These are phyloP conservation scores for Plenodomus tracheiphilus DNA, from an alignment of 2,329 filamentous ascomycete species.

Conservation along the genomic window DNA sequence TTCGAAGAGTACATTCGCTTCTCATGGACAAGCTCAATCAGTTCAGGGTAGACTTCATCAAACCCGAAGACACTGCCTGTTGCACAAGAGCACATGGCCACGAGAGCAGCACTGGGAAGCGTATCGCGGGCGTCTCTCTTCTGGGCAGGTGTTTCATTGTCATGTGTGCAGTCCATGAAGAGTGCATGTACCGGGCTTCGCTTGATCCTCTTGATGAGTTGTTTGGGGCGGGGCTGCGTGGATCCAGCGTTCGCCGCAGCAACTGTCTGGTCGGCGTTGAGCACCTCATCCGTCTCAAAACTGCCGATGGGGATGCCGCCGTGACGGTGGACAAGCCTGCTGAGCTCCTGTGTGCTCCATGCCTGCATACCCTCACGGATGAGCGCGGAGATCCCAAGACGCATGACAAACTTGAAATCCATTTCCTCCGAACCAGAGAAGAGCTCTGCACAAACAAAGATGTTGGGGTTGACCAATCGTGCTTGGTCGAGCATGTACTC, in stretches of 20 bases:
- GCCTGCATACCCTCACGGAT: conserved; percentile 98
- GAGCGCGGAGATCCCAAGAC: conserved; percentile 84
- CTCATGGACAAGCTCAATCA: conserved; percentile 93
- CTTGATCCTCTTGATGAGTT: conserved; percentile 76
- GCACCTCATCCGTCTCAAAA: conserved; percentile 90
- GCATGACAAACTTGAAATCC: conserved; percentile 94
- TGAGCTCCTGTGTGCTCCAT: conserved; percentile 92
- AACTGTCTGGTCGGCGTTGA: conserved; percentile 58
- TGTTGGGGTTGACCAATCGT: conserved; percentile 80
- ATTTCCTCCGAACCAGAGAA: conserved; percentile 95
- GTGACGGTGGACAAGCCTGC: conserved; percentile 88
- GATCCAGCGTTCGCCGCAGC: conserved; percentile 36
- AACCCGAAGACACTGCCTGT: conserved; percentile 98
- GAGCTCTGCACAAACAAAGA: conserved; percentile 92
- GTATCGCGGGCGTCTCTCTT: conserved; percentile 94
- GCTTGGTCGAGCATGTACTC: conserved; percentile 95
- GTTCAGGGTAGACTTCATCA: conserved; percentile 90
- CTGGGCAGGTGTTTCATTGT: conserved; percentile 95
- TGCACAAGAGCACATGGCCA: conserved; percentile 93
- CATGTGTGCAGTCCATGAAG: conserved; percentile 99
- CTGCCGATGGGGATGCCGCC: conserved; percentile 94
- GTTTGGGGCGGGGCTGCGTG: conserved; percentile 3
- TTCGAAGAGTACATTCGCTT: conserved; percentile 79
- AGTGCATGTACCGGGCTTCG: conserved; percentile 88
- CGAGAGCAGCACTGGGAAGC: conserved; percentile 87